Base-by-base conservation (phyloP, 495 filamentous ascomycete genomes). In the Lasiosphaeria miniovina region DNA sequence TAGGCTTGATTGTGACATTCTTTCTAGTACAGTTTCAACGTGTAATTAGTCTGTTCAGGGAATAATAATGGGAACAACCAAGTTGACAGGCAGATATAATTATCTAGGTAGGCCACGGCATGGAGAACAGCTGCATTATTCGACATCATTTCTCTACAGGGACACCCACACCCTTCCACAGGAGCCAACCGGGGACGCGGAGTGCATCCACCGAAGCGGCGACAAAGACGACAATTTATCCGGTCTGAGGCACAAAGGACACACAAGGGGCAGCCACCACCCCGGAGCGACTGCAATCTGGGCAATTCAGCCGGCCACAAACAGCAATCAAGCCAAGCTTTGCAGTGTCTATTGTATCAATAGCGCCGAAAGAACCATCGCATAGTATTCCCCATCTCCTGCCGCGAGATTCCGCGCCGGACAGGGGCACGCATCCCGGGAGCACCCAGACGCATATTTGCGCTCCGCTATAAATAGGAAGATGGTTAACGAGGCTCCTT, bases 241-340 rank as follows among this genome's bases (percentile, higher is more conserved):
- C 40, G 40, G 40, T 10, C n/a, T 24, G 24, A n/a, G n/a, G 40
- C 40, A 45, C 40, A 45, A 10, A 1, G 40, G 40, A 24, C 24
- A 24, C 24, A 24, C 40, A 51, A 32, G 17, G 49, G 32, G 15
- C 15, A 51, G 49, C 49, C 49, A 31, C 6, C 17, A 31, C 24
- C 24, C 49, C 49, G 49, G 49, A 35, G 32, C 32, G 24, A 52
- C 0, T 31, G 52, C 58, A 55, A 60, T 60, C 43, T 60, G 34
- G 15, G 34, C 36, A 46, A 54, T 60, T 60, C 53, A 60, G 58
- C 58, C 58, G 43, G 40, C 43, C 4, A 9, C 12, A 12, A 35
- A 10, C 51, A 40, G 35, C 51, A 49, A 60, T 60, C 35, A 60
- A 54, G 14, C 2, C 11, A 54, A 1, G 15, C 36, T 51, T 31